A percentile compares a stretch with the other conserved stretches of the same genome.
phyloP scores from a whole-genome alignment of 2,329 filamentous ascomycete genomes.

The Nannizziopsis arthrosporioides region DNA sequence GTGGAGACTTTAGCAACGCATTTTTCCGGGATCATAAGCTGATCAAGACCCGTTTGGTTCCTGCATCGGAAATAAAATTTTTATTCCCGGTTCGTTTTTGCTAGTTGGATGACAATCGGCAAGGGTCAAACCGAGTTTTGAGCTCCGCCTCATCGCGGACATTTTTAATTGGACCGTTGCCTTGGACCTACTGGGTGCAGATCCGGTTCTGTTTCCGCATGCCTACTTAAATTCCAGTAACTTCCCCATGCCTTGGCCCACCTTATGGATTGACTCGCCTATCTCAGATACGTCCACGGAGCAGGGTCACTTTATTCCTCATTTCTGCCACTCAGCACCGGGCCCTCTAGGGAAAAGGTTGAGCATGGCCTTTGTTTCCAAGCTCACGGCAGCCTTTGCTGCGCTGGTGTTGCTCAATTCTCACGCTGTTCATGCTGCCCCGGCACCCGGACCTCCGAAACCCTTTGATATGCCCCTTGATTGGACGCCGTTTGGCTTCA shows the following conservation, averaged over 20 bases:
- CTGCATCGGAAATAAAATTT: too few relatives aligned
- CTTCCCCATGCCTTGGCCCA: background rate
- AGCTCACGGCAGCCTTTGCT: background rate
- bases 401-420: background rate
- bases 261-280: background rate
- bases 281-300: too few relatives aligned
- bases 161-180: background rate
- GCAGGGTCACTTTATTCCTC: too few relatives aligned
- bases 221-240: background rate
- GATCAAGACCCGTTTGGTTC: too few relatives aligned
- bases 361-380: background rate
- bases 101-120: background rate
- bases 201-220: too few relatives aligned
- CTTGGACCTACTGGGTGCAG: background rate
- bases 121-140: background rate
- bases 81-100: background rate
- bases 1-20: too few relatives aligned
- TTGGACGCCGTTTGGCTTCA: slow-evolving; percentile 13
- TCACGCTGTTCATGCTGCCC: background rate
- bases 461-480: slow-evolving; percentile 11
- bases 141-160: background rate
- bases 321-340: too few relatives aligned
- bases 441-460: background rate
- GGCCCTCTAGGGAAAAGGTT: too few relatives aligned
- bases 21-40: too few relatives aligned